Conservation (phyloP, 306 rosid genomes). For the Malus sieversii region DNA sequence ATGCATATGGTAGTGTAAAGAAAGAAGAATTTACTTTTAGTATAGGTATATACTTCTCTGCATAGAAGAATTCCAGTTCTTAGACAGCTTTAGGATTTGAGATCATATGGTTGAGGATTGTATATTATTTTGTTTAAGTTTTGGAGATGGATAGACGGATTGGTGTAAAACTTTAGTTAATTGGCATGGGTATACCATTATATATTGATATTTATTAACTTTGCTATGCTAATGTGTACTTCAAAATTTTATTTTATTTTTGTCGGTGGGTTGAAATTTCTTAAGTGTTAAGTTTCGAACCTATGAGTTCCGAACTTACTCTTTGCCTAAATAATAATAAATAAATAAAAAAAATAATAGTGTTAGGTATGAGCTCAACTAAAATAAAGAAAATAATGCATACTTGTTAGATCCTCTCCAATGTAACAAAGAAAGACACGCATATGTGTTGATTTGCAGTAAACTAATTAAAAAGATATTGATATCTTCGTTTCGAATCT, state of each 20-base stretch:
- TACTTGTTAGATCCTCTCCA: too few relatives aligned
- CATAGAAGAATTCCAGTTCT: conserved; percentile 62
- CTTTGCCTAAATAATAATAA: too few relatives aligned
- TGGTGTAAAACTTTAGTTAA: conserved; percentile 53
- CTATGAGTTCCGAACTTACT: too few relatives aligned
- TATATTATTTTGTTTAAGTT: conserved; percentile 79
- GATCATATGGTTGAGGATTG: conserved; percentile 77
- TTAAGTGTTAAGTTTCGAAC: not conserved
- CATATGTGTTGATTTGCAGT: not conserved
- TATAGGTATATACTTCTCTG: conserved; percentile 66
- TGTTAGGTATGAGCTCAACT: not conserved
- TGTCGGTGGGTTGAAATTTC: not conserved
- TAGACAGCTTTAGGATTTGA: conserved; percentile 65
- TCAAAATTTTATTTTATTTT: not conserved
- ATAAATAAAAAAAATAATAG: not conserved
- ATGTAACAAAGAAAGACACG: too few relatives aligned
- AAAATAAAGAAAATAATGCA: not conserved
- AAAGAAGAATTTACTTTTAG: conserved; percentile 60
- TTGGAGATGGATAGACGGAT: conserved; percentile 55
- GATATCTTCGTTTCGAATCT: not conserved
- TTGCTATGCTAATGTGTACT: conserved; percentile 1
- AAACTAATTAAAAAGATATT: not conserved
- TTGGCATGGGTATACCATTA: conserved; percentile 41
- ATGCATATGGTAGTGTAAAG: conserved; percentile 63
- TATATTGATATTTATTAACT: conserved; percentile 34